These are phyloP conservation scores for Coprinopsis marcescibilis DNA, from an alignment of 768 basidiomycete genomes.

Conservation along the genomic window DNA sequence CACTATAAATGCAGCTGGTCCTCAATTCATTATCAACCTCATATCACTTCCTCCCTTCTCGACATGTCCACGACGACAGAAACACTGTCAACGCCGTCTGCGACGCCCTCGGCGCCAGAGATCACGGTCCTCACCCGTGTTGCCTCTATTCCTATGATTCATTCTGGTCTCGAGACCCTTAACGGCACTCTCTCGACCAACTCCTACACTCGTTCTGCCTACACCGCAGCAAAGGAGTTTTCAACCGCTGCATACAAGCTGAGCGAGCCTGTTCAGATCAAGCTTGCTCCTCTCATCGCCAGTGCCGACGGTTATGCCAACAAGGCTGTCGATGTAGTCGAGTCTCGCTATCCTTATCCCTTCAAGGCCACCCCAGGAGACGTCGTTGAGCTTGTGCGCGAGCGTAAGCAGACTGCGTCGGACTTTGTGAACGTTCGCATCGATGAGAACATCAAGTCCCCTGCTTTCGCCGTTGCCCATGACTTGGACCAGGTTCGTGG, in stretches of 20 bases:
- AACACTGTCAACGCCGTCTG: slow-evolving; percentile 17
- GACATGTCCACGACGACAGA: slow-evolving; percentile 25
- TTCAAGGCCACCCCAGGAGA: slow-evolving; percentile 74
- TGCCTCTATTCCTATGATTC: slow-evolving; percentile 68
- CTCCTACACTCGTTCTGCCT: slow-evolving; percentile 57
- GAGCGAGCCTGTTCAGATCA: slow-evolving; percentile 60
- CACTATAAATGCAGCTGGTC: neutral
- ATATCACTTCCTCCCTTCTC: slow-evolving; percentile 5
- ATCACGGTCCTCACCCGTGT: slow-evolving; percentile 60
- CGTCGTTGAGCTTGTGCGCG: slow-evolving; percentile 53
- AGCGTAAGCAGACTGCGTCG: slow-evolving; percentile 49
- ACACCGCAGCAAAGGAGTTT: slow-evolving; percentile 57
- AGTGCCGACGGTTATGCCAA: slow-evolving; percentile 64
- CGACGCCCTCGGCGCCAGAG: slow-evolving; percentile 36
- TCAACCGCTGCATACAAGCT: slow-evolving; percentile 54
- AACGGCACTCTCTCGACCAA: slow-evolving; percentile 56
- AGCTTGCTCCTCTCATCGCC: slow-evolving; percentile 59
- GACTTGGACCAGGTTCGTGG: slow-evolving; percentile 67
- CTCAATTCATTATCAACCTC: neutral
- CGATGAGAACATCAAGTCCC: slow-evolving; percentile 55
- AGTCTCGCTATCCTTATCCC: slow-evolving; percentile 69
- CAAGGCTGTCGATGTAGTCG: slow-evolving; percentile 68
- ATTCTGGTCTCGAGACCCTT: slow-evolving; percentile 54
- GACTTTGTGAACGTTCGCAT: slow-evolving; percentile 33
- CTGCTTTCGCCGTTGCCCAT: slow-evolving; percentile 55